Evolutionary conservation across 2,329 filamentous ascomycete genomes (phyloP), one percentile per base, ranked within the genome.

Genomic region (Ilyonectria destructans): DNA sequence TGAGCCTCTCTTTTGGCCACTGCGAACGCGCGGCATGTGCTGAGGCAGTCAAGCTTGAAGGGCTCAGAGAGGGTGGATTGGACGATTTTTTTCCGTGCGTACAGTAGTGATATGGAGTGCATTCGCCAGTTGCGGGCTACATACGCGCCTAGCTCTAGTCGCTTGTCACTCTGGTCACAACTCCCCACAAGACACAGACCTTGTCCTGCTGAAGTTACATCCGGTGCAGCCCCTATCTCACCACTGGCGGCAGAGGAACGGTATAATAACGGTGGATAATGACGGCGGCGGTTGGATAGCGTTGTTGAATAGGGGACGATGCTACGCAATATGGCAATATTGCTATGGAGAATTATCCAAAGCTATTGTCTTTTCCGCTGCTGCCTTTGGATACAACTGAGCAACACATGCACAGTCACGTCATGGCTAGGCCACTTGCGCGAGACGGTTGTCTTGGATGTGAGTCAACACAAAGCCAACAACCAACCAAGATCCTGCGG

Each of bases 21-120:
- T 33, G 31, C 35, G 61, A 67, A 62, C 69, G 58, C 64, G 64
- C 63, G 67, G 69, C 67, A 56, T 65, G 55, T 56, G 31, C 43
- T 23, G 49, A 33, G 37, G 52, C 15, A 19, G 35, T 19, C 5
- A 29, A 46, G 40, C 31, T 29, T 43, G 17, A 45, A 48, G 33
- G 9, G 57, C 31, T 15, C 23, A 19, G 62, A 49, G 62, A 29
- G 62, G 46, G 29, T 37, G 19, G 6, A 49, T 46, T 58, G 33
- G 13, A 21, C 33, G 19, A 48, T 60, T 29, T 40, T 35, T 29
- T 56, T 45, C 13, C 45, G 17, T 21, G 57, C n/a, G 13, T 35
- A 29, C 29, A 40, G 60, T 43, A 35, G 49, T 54, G 29, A 54
- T 54, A 35, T 57, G 43, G 52, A 49, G 37, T 31, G n/a, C 54